phyloP scores from a whole-genome alignment of 2,329 filamentous ascomycete genomes.

The Escovopsis sp. region DNA sequence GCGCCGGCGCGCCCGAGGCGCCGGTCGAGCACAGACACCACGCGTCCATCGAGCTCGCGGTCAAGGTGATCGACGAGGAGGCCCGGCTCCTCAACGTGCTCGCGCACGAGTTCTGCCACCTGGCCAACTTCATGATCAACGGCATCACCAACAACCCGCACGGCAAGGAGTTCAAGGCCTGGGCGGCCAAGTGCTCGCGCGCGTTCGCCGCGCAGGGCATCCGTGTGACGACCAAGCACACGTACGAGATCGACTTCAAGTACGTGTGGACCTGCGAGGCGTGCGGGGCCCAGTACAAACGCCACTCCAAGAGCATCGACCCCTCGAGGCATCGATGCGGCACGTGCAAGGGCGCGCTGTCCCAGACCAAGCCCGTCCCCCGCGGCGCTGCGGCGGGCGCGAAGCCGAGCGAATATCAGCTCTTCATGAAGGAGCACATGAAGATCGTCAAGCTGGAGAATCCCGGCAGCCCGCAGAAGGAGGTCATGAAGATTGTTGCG shows the following conservation, averaged over 20 bases:
- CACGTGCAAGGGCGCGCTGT: constrained; percentile 52
- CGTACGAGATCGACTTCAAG: constrained; percentile 81
- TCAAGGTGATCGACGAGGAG: constrained; percentile 72
- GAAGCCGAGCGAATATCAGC: constrained; percentile 30
- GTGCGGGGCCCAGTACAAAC: constrained; percentile 60
- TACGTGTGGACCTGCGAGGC: constrained; percentile 68
- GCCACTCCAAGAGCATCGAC: constrained; percentile 79
- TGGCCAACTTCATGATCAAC: constrained; percentile 81
- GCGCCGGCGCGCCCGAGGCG: constrained; percentile 6
- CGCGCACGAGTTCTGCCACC: constrained; percentile 94
- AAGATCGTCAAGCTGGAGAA: constrained; percentile 40
- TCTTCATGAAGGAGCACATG: constrained; percentile 54
- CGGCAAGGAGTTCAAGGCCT: constrained; percentile 69
- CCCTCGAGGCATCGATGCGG: constrained; percentile 58
- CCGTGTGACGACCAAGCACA: constrained; percentile 77
- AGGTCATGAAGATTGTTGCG: constrained; percentile 54
- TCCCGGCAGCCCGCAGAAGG: constrained; percentile 44
- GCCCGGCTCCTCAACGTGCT: constrained; percentile 72
- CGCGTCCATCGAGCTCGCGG: constrained; percentile 74
- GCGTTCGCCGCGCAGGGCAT: constrained; percentile 50
- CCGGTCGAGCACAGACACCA: constrained; percentile 35
- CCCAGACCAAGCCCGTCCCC: constrained; percentile 69
- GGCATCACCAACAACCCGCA: constrained; percentile 64
- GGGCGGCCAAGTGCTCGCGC: constrained; percentile 41
- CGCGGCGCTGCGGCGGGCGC: constrained; percentile 6